Evolutionary conservation across 192 early-diverging fungal genomes (phyloP).

Genomic region (Linnemannia hyalina): DNA sequence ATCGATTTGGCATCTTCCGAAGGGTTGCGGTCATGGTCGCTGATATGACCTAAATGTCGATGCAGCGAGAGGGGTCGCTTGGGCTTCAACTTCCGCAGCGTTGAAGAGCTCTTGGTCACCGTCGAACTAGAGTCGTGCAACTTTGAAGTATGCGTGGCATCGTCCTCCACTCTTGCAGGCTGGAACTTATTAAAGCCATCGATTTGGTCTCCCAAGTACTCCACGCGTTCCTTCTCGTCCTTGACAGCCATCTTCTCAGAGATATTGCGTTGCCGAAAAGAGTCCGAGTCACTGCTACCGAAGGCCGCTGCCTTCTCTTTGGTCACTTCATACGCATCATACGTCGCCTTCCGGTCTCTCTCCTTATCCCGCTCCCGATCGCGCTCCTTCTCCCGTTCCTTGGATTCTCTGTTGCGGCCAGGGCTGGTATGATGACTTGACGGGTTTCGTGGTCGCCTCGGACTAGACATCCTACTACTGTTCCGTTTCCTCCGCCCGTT

Average conservation of each 20-base stretch:
- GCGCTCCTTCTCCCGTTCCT: slow-evolving; percentile 42
- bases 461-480: slow-evolving; percentile 33
- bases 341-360: slow-evolving; percentile 22
- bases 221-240: slow-evolving; percentile 1
- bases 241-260: slow-evolving; percentile 1
- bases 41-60: not conserved
- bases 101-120: not conserved
- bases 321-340: slow-evolving; percentile 15
- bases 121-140: not conserved
- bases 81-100: slow-evolving; percentile 32
- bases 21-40: slow-evolving; percentile 7
- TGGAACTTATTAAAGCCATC: not conserved
- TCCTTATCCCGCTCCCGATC: slow-evolving; percentile 42
- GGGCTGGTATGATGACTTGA: slow-evolving; percentile 25
- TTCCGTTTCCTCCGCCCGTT: slow-evolving; percentile 21
- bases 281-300: slow-evolving; percentile 26
- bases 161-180: slow-evolving; percentile 2
- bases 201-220: not conserved
- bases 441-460: slow-evolving; percentile 7
- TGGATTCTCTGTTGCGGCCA: slow-evolving; percentile 26
- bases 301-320: not conserved
- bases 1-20: not conserved
- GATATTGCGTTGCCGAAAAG: not conserved
- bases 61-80: slow-evolving; percentile 29
- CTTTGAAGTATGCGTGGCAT: not conserved